Evolutionary conservation across 352 stramenopile genomes (phyloP).

Genomic region (Thalassiosira ordinaria): DNA sequence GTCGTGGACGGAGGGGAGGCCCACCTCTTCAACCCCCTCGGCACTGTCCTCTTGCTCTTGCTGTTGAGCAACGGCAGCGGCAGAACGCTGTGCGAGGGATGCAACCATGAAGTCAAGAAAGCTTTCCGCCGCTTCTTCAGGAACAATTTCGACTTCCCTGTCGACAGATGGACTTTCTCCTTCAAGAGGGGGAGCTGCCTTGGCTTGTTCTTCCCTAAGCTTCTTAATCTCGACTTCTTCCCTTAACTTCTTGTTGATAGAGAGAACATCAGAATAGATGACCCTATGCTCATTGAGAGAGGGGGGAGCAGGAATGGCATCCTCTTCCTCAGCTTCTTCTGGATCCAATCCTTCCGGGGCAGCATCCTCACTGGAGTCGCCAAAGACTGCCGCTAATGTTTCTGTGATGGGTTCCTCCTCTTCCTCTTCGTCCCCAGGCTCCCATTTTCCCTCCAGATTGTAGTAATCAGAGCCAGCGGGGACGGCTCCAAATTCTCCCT

Average conservation of each 20-base stretch:
- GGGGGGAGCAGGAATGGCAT: too few relatives aligned
- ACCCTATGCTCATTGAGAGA: too few relatives aligned
- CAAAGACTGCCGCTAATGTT: not conserved
- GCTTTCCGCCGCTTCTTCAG: constrained; percentile 34
- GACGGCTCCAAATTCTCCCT: not conserved
- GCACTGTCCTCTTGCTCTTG: not conserved
- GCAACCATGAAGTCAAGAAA: constrained; percentile 34
- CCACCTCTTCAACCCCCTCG: too few relatives aligned
- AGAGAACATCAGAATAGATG: too few relatives aligned
- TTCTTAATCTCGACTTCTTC: too few relatives aligned
- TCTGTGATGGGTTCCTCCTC: not conserved
- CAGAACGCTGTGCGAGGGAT: constrained; percentile 1
- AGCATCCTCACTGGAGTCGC: not conserved
- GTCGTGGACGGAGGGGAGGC: too few relatives aligned
- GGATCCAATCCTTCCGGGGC: not conserved
- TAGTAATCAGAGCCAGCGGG: not conserved
- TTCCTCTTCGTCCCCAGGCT: not conserved
- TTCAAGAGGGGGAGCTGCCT: too few relatives aligned
- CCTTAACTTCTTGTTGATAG: too few relatives aligned
- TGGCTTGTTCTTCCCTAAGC: not conserved
- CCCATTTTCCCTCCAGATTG: not conserved
- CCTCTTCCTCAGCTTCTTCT: not conserved
- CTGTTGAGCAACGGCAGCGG: not conserved
- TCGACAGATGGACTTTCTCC: too few relatives aligned
- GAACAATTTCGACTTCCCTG: not conserved